phyloP scores from a whole-genome alignment of 2,329 filamentous ascomycete species.

The Ceratocystiopsis sp. region DNA sequence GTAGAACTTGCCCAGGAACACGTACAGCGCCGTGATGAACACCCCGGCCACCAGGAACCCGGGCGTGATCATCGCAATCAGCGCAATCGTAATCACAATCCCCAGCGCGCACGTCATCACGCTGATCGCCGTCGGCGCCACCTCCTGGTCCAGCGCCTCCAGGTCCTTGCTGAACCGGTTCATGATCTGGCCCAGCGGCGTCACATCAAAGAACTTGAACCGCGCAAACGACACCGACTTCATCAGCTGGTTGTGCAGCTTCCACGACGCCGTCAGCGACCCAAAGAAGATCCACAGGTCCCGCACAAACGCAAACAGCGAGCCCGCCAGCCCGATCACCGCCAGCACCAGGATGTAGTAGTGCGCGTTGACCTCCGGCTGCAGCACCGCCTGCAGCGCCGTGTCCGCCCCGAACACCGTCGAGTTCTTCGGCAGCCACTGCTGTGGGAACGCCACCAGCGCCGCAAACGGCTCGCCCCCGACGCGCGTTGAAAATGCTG shows the following conservation, averaged over 20 bases:
- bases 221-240: slow-evolving; percentile 68
- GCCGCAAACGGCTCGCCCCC: too few species aligned
- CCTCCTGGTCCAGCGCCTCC: slow-evolving; percentile 87
- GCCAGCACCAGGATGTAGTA: slow-evolving; percentile 82
- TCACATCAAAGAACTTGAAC: slow-evolving; percentile 96
- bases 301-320: slow-evolving; percentile 63
- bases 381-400: slow-evolving; percentile 9
- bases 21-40: slow-evolving; percentile 72
- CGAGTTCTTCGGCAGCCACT: slow-evolving; percentile 15
- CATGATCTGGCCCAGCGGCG: slow-evolving; percentile 89
- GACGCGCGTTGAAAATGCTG: slow-evolving; percentile 1
- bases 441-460: not conserved
- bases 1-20: slow-evolving; percentile 73
- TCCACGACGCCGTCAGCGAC: slow-evolving; percentile 72
- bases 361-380: slow-evolving; percentile 50
- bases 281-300: slow-evolving; percentile 87
- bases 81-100: slow-evolving; percentile 66
- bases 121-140: slow-evolving; percentile 76
- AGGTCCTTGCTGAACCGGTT: slow-evolving; percentile 98
- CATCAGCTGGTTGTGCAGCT: slow-evolving; percentile 66
- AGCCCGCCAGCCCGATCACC: slow-evolving; percentile 58
- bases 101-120: slow-evolving; percentile 47
- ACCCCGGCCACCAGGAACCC: slow-evolving; percentile 74
- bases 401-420: slow-evolving; percentile 20
- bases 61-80: slow-evolving; percentile 82